Percentiles rank a stretch among this genome's conserved stretches.
Evolutionary conservation across 176 grass and related monocot genomes (phyloP).

Genomic region (Echinochloa phyllopogon): DNA sequence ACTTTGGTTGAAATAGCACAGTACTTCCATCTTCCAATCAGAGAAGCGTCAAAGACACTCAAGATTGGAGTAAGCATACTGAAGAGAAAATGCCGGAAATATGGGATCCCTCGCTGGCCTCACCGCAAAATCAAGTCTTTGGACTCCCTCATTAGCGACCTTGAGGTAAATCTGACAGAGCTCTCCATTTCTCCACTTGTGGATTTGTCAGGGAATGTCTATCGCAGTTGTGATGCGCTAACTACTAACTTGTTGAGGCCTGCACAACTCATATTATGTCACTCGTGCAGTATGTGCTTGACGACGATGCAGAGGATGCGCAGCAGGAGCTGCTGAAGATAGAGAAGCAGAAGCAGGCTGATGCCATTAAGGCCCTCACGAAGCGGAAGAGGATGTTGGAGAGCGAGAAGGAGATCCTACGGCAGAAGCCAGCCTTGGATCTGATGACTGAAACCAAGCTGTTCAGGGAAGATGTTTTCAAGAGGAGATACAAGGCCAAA

Average conservation of each 20-base stretch:
- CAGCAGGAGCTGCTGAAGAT: slow-evolving; percentile 41
- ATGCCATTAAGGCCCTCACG: slow-evolving; percentile 35
- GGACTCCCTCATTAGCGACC: slow-evolving; percentile 57
- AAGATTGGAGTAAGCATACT: slow-evolving; percentile 70
- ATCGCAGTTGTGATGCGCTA: slow-evolving; percentile 1
- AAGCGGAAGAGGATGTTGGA: slow-evolving; percentile 69
- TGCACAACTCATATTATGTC: not conserved
- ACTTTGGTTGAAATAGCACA: slow-evolving; percentile 56
- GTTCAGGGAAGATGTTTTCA: slow-evolving; percentile 84
- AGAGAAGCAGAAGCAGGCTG: slow-evolving; percentile 32
- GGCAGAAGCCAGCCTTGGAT: slow-evolving; percentile 59
- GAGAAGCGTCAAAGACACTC: slow-evolving; percentile 61
- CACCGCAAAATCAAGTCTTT: slow-evolving; percentile 79
- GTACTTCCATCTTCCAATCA: slow-evolving; percentile 73
- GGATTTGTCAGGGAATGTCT: not conserved
- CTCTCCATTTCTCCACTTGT: not conserved
- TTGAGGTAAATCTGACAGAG: slow-evolving; percentile 47
- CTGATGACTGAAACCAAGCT: slow-evolving; percentile 66
- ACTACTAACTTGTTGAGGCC: slow-evolving; percentile 15
- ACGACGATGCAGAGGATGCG: not conserved
- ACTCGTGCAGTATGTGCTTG: slow-evolving; percentile 41
- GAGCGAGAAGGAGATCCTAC: slow-evolving; percentile 61
- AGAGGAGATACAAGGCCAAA: slow-evolving; percentile 65
- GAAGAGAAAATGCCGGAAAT: slow-evolving; percentile 76
- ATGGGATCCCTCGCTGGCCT: slow-evolving; percentile 73